Evolutionary conservation across 352 stramenopile species (phyloP), one percentile per base, ranked within the genome.

Genomic region (Pythium aquatile): DNA sequence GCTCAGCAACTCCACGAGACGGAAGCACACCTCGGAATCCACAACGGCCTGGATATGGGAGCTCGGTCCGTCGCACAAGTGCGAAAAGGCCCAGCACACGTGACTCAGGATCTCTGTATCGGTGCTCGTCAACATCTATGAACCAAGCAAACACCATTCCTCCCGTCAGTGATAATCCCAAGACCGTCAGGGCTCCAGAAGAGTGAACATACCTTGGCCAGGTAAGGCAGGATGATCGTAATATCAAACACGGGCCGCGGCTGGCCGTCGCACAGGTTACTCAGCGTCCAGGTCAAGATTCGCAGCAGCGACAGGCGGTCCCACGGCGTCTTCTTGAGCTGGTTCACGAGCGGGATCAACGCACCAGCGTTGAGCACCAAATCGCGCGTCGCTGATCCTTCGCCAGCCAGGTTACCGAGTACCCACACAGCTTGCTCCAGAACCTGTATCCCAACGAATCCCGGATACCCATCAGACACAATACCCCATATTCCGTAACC

Each of bases 1-100:
- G 61, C 83, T 81, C 24, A 99, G 70, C 9, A 99, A 73, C 63
- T 98, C 90, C 42, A 99, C 96, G 10, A 99, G 80, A 2, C 94
- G 87, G 32, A 88, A 87, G 80, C 85, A 92, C 65, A 94, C 77
- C 60, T 97, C 73, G 40, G 91, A 84, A 62, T 97, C 86, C 49
- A 98, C 93, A 1, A 98, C 93, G 7, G 93, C 91, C 62, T 98
- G 94, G 70, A 99, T 99, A 69, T 99, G 94, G 24, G 93, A 97
- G 54, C 90, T 96, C 4, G 96, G 96, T 5, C 97, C 97, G 73
- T 99, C 97, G 63, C 97, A 99, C 53, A 99, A 74, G 77, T 99
- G 97, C 61, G 89, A 98, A 48, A 99, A 93, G 14, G 97, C 96
- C 94, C 96, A 99, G 64, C 97, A 99, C 11, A 98, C 87, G 51